These are phyloP conservation scores for Fallopia convolvulus DNA, from an alignment of 148 eudicot genomes.

Conservation along the genomic window DNA sequence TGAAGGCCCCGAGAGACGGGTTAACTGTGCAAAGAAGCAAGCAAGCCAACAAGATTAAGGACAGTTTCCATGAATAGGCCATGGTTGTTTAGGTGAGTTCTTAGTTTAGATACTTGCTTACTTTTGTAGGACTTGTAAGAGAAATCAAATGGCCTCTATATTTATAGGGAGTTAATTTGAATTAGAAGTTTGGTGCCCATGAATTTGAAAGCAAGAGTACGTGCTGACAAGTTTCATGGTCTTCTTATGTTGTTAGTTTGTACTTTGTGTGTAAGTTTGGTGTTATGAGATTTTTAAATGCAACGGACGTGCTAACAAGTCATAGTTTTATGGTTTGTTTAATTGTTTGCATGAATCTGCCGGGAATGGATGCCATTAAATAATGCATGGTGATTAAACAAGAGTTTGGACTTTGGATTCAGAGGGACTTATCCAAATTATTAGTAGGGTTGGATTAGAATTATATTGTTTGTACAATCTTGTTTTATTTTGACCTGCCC, in stretches of 20 bases:
- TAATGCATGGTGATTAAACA: neutral
- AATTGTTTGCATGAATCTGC: conserved; percentile 4
- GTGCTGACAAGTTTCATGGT: neutral
- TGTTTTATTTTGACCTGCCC: neutral
- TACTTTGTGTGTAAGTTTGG: neutral
- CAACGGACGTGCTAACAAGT: conserved; percentile 3
- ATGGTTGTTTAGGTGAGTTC: neutral
- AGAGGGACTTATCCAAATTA: neutral
- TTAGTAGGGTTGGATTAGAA: neutral
- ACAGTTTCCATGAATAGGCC: neutral
- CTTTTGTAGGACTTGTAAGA: neutral
- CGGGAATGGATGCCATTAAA: neutral
- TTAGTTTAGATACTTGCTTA: neutral
- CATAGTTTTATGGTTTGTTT: neutral
- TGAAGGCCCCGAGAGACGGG: neutral
- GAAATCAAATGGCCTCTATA: neutral
- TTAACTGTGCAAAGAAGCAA: neutral
- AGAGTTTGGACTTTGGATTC: neutral
- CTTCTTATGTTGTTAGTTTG: neutral
- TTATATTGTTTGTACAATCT: neutral
- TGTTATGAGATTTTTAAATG: neutral
- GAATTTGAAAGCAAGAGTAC: neutral
- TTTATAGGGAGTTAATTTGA: neutral
- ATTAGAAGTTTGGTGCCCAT: neutral
- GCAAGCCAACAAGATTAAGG: neutral